phyloP scores from a whole-genome alignment of 768 basidiomycete genomes.

The Pholiota molesta region DNA sequence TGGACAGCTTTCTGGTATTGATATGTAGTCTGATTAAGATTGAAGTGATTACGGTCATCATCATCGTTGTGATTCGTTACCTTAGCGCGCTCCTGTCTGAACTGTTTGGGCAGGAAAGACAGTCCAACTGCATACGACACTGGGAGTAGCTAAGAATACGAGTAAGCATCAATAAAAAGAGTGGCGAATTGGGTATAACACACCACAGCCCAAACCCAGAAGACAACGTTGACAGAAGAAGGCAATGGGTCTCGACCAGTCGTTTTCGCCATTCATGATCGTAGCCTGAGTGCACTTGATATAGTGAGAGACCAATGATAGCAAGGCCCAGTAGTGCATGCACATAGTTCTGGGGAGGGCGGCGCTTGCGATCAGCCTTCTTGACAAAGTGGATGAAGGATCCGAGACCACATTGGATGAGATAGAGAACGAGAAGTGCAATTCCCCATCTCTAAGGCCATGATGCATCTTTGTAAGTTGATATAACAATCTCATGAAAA shows the following conservation, averaged over 20 bases:
- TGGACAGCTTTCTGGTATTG: constrained; percentile 10
- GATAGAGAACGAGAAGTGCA: constrained; percentile 50
- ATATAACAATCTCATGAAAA: background rate
- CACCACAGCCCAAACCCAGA: constrained; percentile 53
- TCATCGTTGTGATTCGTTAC: constrained; percentile 5
- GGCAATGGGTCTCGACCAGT: constrained; percentile 45
- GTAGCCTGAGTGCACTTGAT: constrained; percentile 52
- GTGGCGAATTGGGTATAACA: constrained; percentile 22
- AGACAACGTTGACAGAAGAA: constrained; percentile 40
- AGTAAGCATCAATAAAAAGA: constrained; percentile 1
- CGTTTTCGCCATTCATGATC: constrained; percentile 48
- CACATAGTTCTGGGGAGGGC: constrained; percentile 58
- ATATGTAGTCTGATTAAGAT: constrained; percentile 17
- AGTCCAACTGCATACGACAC: constrained; percentile 46
- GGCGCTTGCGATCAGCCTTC: constrained; percentile 34
- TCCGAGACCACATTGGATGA: constrained; percentile 52
- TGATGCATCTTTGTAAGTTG: constrained; percentile 5
- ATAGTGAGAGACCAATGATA: constrained; percentile 51
- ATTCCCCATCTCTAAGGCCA: constrained; percentile 48
- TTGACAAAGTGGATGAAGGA: constrained; percentile 58
- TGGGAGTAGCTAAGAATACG: constrained; percentile 40
- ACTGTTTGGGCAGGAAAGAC: constrained; percentile 48
- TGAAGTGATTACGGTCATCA: constrained; percentile 16
- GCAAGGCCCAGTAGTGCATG: constrained; percentile 58
- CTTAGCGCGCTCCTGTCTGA: constrained; percentile 43